phyloP scores from a whole-genome alignment of 2,329 filamentous ascomycete genomes.

The Chaetomium sp. region DNA sequence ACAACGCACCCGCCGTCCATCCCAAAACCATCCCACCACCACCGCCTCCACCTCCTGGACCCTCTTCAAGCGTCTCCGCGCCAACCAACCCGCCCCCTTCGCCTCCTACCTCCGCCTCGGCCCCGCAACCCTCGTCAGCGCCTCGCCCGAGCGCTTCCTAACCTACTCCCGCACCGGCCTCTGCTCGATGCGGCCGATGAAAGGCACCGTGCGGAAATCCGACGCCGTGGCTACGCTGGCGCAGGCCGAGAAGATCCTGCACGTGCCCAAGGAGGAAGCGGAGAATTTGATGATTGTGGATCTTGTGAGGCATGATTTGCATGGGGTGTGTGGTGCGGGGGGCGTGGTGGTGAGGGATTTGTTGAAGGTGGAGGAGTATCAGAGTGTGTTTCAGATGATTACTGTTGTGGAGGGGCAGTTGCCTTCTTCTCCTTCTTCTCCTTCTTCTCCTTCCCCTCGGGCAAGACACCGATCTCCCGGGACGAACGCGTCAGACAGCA shows the following conservation, averaged over 20 bases:
- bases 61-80: conserved; percentile 64
- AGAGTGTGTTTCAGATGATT: conserved; percentile 85
- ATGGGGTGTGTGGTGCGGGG: conserved; percentile 71
- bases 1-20: background rate
- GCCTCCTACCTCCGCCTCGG: conserved; percentile 73
- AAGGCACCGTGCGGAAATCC: conserved; percentile 85
- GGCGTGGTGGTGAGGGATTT: conserved; percentile 69
- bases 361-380: conserved; percentile 84
- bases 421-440: conserved; percentile 22
- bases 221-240: conserved; percentile 57
- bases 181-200: conserved; percentile 87
- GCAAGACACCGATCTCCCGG: background rate
- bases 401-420: conserved; percentile 73
- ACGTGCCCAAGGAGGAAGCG: conserved; percentile 80
- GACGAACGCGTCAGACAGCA: conserved; percentile 2
- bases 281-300: conserved; percentile 99
- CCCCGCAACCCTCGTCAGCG: conserved; percentile 65
- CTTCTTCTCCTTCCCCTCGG: background rate
- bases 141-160: conserved; percentile 85
- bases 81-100: conserved; percentile 74
- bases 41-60: conserved; percentile 49
- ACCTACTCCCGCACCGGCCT: conserved; percentile 45
- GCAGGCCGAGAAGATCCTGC: conserved; percentile 65
- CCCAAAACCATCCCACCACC: background rate
- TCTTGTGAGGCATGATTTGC: conserved; percentile 86